Evolutionary conservation across 768 basidiomycete species (phyloP).

Genomic region (Crucibulum laeve): DNA sequence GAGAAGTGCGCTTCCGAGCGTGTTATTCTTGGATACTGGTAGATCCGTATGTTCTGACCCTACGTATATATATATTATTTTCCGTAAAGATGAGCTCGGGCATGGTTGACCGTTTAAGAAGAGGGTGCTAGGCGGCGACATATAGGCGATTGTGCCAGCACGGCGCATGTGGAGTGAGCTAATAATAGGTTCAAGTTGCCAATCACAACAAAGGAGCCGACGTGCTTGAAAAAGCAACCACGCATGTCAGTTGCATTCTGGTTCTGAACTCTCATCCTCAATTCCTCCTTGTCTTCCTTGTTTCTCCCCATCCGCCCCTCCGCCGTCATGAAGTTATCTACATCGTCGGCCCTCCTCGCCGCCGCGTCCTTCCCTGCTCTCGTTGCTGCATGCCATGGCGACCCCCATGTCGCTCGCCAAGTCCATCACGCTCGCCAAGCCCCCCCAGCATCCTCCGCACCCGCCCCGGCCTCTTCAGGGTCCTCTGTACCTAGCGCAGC

Average conservation of each 20-base stretch:
- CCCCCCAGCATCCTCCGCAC: conserved; percentile 13
- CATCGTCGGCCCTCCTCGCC: conserved; percentile 19
- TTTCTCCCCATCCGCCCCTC: conserved; percentile 9
- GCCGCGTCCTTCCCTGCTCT: conserved; percentile 33
- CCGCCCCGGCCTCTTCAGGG: not conserved
- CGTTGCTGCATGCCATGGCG: conserved; percentile 31
- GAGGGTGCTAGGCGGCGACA: no score
- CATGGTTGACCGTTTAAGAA: no score
- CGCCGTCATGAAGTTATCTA: conserved; percentile 29
- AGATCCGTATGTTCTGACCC: no score
- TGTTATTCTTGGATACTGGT: not conserved
- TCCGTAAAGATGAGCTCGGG: no score
- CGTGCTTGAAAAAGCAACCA: conserved; percentile 1
- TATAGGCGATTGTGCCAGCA: no score
- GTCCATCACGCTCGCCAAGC: conserved; percentile 25
- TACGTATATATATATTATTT: no score
- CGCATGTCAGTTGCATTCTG: no score
- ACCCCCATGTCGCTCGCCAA: conserved; percentile 11
- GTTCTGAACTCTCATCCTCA: no score
- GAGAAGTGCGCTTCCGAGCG: no score
- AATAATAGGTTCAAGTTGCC: no score
- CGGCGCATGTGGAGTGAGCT: no score
- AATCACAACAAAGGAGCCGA: not conserved
- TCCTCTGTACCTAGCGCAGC: not conserved
- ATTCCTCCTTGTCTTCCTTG: conserved; percentile 11